Percentiles rank a stretch among this genome's conserved stretches.
phyloP scores from a whole-genome alignment of 257 asterid species.

The Nemophila menziesii region DNA sequence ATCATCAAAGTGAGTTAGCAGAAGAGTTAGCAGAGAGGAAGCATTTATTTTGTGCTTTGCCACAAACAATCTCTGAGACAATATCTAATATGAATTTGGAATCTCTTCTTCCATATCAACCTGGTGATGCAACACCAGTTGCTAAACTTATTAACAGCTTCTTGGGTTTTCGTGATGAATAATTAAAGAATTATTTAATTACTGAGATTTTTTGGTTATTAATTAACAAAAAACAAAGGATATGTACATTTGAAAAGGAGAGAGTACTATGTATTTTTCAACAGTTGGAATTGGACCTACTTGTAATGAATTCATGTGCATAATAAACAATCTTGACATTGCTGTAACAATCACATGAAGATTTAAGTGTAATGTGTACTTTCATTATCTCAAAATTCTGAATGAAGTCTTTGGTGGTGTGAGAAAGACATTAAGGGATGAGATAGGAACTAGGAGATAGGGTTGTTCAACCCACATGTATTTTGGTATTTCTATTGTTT shows the following conservation, averaged over 20 bases:
- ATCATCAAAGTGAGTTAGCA: conserved; percentile 90
- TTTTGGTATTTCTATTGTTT: not conserved
- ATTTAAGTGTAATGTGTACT: not conserved
- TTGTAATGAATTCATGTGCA: not conserved
- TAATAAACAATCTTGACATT: not conserved
- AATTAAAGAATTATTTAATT: conserved; percentile 4
- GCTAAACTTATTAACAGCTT: conserved; percentile 49
- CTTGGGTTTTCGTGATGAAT: conserved; percentile 52
- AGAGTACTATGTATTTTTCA: not conserved
- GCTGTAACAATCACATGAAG: too few relatives aligned
- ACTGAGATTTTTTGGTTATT: not conserved
- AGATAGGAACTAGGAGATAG: too few relatives aligned
- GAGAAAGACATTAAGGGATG: not conserved
- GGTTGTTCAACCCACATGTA: conserved; percentile 4
- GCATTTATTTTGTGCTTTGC: conserved; percentile 77
- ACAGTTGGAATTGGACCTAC: not conserved
- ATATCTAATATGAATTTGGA: conserved; percentile 43
- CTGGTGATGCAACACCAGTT: conserved; percentile 84
- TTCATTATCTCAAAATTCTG: not conserved
- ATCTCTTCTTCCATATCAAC: conserved; percentile 53
- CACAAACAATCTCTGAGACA: conserved; percentile 50
- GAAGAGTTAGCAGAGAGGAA: conserved; percentile 82
- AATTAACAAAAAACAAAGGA: not conserved
- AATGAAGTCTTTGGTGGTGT: not conserved
- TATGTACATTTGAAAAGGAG: not conserved